Conservation (phyloP, 257 asterid genomes). For the Solanum medicagineum region DNA sequence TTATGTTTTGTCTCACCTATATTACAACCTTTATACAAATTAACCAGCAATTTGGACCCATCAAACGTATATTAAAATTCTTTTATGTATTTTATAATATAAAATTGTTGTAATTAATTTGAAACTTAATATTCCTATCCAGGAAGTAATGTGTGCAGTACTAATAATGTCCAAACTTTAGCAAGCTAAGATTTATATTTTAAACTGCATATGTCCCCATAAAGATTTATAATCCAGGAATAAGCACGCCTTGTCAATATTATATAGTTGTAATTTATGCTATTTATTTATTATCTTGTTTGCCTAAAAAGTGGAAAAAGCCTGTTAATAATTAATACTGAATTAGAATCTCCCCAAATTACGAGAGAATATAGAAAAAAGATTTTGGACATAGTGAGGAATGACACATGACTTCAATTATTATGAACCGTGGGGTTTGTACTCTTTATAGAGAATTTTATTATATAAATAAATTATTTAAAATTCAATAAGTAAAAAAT, state of each 20-base stretch:
- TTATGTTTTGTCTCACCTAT: not conserved
- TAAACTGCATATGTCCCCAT: slow-evolving; percentile 9
- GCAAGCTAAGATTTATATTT: not conserved
- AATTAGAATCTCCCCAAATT: slow-evolving; percentile 1
- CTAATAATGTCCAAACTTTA: slow-evolving; percentile 2
- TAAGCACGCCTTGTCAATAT: slow-evolving; percentile 4
- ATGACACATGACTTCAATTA: not conserved
- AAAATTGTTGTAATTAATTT: not conserved
- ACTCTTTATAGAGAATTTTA: not conserved
- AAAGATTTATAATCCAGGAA: slow-evolving; percentile 3
- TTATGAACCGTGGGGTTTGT: not conserved
- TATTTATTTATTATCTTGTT: not conserved
- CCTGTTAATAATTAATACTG: not conserved
- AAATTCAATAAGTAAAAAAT: not conserved
- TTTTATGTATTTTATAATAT: not conserved
- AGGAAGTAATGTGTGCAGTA: not conserved
- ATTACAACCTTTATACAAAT: not conserved
- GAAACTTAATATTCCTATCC: not conserved
- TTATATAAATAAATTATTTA: not conserved
- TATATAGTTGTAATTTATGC: not conserved
- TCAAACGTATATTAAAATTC: not conserved
- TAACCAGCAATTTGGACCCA: not conserved
- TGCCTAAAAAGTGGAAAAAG: not conserved
- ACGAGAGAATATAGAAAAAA: not conserved
- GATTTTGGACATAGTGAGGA: not conserved